Conservation (phyloP, 495 filamentous ascomycete species). For the Penicillium subrubescens region DNA sequence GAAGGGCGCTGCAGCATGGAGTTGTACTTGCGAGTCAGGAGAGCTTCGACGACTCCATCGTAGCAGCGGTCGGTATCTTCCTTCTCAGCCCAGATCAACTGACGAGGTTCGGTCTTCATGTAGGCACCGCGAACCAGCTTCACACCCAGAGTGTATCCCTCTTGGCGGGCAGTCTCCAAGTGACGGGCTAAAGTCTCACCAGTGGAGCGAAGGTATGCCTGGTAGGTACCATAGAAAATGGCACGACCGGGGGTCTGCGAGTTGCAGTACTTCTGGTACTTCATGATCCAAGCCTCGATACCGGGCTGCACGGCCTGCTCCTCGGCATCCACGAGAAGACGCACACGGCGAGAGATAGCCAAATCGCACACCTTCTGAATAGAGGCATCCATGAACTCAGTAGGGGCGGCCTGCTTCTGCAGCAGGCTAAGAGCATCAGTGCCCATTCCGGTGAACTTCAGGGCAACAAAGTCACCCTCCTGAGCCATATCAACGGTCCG, state of each 20-base stretch:
- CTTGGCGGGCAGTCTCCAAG: conserved; percentile 62
- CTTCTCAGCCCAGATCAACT: conserved; percentile 79
- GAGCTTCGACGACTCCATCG: conserved; percentile 59
- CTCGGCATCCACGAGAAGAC: conserved; percentile 88
- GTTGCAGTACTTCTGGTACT: conserved; percentile 82
- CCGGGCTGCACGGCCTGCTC: conserved; percentile 78
- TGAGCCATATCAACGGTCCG: conserved; percentile 74
- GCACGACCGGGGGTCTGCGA: conserved; percentile 55
- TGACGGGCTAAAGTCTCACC: conserved; percentile 66
- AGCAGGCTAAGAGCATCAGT: conserved; percentile 68
- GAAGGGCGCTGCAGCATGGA: conserved; percentile 46
- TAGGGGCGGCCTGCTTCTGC: conserved; percentile 57
- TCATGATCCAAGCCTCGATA: conserved; percentile 82
- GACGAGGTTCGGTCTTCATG: conserved; percentile 73
- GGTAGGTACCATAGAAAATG: conserved; percentile 77
- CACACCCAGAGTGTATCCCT: conserved; percentile 78
- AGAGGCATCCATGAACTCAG: conserved; percentile 62
- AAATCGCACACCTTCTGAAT: conserved; percentile 77
- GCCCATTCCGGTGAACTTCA: conserved; percentile 95
- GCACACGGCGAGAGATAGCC: conserved; percentile 68
- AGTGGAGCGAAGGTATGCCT: conserved; percentile 79
- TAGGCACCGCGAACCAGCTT: conserved; percentile 96
- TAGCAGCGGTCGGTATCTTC: conserved; percentile 76
- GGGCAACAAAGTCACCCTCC: conserved; percentile 79
- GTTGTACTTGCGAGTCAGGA: conserved; percentile 59